phyloP scores from a whole-genome alignment of 257 asterid genomes.

The Penstemon eatonii region DNA sequence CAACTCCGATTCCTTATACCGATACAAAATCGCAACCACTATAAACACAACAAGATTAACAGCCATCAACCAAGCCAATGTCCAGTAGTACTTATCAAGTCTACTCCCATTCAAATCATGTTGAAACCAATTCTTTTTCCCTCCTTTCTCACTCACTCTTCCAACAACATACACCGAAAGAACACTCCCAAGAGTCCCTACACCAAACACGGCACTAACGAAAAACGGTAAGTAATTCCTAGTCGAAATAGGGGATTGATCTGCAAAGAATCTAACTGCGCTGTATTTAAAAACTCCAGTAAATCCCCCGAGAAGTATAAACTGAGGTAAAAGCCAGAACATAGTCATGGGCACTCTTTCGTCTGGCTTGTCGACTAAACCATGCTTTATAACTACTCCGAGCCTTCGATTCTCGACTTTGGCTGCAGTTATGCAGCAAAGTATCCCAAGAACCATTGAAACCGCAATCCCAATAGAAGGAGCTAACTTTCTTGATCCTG shows the following conservation, averaged over 20 bases:
- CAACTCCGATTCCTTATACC: conserved; percentile 33
- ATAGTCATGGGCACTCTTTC: conserved; percentile 40
- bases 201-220: conserved; percentile 27
- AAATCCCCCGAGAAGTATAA: conserved; percentile 43
- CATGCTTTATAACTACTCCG: conserved; percentile 34
- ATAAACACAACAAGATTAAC: conserved; percentile 35
- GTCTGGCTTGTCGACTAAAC: conserved; percentile 41
- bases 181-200: conserved; percentile 35
- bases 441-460: conserved; percentile 37
- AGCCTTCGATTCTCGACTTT: conserved; percentile 49
- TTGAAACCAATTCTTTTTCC: conserved; percentile 48
- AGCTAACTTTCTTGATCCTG: conserved; percentile 26
- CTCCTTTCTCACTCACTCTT: conserved; percentile 40
- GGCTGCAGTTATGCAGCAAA: conserved; percentile 57
- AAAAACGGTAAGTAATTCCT: conserved; percentile 24
- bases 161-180: conserved; percentile 40
- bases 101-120: conserved; percentile 37
- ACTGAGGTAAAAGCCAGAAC: conserved; percentile 38
- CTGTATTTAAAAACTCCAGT: conserved; percentile 28
- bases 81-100: conserved; percentile 53
- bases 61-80: conserved; percentile 43
- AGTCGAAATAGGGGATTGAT: conserved; percentile 34
- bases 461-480: conserved; percentile 36
- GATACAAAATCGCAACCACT: conserved; percentile 31
- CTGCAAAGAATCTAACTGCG: conserved; percentile 27